These are phyloP conservation scores for Fraxinus nigra DNA, from an alignment of 305 asterid genomes.

Conservation along the genomic window DNA sequence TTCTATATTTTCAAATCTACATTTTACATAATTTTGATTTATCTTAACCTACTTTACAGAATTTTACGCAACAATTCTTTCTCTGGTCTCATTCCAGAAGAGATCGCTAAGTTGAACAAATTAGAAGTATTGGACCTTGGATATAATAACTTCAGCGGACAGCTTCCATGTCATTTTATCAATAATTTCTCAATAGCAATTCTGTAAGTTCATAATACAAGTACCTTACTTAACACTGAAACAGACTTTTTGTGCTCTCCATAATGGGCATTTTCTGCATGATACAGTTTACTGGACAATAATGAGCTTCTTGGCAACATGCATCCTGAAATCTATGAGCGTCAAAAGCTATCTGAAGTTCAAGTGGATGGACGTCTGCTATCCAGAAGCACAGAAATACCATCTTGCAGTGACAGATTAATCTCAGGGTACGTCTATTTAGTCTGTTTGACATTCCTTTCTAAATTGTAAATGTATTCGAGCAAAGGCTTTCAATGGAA, in stretches of 20 bases:
- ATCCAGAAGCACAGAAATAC: constrained; percentile 20
- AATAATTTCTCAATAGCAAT: constrained; percentile 44
- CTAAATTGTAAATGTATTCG: constrained; percentile 5
- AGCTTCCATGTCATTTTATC: constrained; percentile 47
- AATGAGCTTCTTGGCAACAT: constrained; percentile 39
- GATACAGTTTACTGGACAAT: constrained; percentile 61
- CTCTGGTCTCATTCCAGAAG: constrained; percentile 64
- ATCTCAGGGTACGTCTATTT: constrained; percentile 31
- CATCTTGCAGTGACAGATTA: constrained; percentile 23
- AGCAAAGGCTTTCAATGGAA: not conserved
- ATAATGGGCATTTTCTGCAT: not conserved
- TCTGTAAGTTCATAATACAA: constrained; percentile 43
- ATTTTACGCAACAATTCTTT: constrained; percentile 74
- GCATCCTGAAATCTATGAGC: constrained; percentile 45
- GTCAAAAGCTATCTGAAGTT: constrained; percentile 51
- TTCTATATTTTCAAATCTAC: not conserved
- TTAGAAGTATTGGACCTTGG: constrained; percentile 77
- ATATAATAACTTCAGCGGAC: constrained; percentile 67
- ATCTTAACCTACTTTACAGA: constrained; percentile 38
- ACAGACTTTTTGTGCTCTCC: constrained; percentile 9
- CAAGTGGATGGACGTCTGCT: constrained; percentile 45
- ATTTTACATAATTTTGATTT: not conserved
- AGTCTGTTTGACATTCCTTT: not conserved
- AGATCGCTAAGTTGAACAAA: constrained; percentile 48
- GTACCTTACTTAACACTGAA: constrained; percentile 3